Percentiles rank a stretch among this genome's conserved stretches.
Evolutionary conservation across 2,329 filamentous ascomycete genomes (phyloP).

Genomic region (Fusarium stilboides): DNA sequence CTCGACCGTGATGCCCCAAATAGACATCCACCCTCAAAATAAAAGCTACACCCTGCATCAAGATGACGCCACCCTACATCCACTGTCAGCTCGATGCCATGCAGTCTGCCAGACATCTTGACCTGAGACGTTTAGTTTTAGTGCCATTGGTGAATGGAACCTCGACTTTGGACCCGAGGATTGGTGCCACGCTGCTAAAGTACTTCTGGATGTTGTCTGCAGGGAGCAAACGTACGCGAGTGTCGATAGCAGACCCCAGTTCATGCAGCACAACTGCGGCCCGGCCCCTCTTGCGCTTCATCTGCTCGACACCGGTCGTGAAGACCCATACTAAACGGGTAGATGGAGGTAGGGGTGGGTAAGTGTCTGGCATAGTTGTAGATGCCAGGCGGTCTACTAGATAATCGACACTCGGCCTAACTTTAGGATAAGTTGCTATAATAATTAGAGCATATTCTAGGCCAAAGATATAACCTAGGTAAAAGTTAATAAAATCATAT

Average conservation of each 20-base stretch:
- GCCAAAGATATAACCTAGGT: too few species aligned
- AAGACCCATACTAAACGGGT: slow-evolving; percentile 2
- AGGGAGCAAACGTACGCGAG: neutral
- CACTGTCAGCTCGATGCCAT: slow-evolving; percentile 29
- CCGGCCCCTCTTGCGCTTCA: slow-evolving; percentile 28
- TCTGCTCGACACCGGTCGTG: slow-evolving; percentile 29
- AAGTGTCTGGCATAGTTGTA: neutral
- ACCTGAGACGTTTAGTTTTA: slow-evolving; percentile 4
- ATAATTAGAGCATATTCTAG: too few species aligned
- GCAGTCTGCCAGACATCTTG: slow-evolving; percentile 22
- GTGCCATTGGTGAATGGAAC: slow-evolving; percentile 14
- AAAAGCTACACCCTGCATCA: slow-evolving; percentile 22
- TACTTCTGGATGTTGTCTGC: slow-evolving; percentile 15
- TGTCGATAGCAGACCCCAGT: slow-evolving; percentile 25
- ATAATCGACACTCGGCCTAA: too few species aligned
- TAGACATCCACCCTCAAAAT: neutral
- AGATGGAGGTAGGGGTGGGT: slow-evolving; percentile 8
- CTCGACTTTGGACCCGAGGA: slow-evolving; percentile 1
- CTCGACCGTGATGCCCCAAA: neutral
- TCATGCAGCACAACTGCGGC: slow-evolving; percentile 31
- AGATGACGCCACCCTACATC: slow-evolving; percentile 40
- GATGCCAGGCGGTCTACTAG: too few species aligned
- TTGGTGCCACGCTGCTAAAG: slow-evolving; percentile 35
- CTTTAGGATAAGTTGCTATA: too few species aligned
- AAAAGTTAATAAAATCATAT: too few species aligned